Base-by-base conservation (phyloP, 2,329 filamentous ascomycete species). In the Epichloe hybrida region DNA sequence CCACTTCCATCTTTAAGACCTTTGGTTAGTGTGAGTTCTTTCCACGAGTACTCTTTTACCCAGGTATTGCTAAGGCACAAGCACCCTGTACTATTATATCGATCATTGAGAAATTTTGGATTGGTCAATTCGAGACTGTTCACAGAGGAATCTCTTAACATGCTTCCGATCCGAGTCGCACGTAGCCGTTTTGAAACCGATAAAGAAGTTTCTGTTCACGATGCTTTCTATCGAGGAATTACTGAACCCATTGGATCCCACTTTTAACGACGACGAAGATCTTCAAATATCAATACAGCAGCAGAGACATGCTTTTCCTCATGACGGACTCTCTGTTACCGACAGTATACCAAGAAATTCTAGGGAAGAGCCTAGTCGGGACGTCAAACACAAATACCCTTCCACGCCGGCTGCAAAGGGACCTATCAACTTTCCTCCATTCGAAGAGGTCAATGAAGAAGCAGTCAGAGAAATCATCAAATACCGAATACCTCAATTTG, bases 381-480 rank as follows among this genome's bases (percentile, higher is more conserved):
- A 36, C n/a, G 15, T 3, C 20, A 27, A 37, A 38, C 31, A 34
- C 9, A 43, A 21, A 43, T 15, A 20, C 12, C 5, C 13, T 17
- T 49, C 46, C 12, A 20, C 49, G 2, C 5, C 9, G 0, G 27
- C 47, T 17, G 35, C 23, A 3, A 31, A 27, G 42, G 37, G 38
- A 15, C 15, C 41, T 78, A 58, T 78, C 77, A 46, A 80, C 76
- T 95, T 84, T 61, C 77, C 76, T 17, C 87, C 90, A 0, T 83
- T 80, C 61, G 87, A 95, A 61, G 71, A 75, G 45, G 66, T 84
- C 35, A 77, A 84, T 55, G 72, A 76, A 23, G 63, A 70, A 21
- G 21, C 41, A 40, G 5, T 31, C 15, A 23, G 35, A 72, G 84
- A 15, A 67, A 74, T 9, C 67, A 69, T 13, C 73, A 83, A 55